These are phyloP conservation scores for Cercospora brassicicola DNA, from an alignment of 2,329 filamentous ascomycete genomes.

Conservation along the genomic window DNA sequence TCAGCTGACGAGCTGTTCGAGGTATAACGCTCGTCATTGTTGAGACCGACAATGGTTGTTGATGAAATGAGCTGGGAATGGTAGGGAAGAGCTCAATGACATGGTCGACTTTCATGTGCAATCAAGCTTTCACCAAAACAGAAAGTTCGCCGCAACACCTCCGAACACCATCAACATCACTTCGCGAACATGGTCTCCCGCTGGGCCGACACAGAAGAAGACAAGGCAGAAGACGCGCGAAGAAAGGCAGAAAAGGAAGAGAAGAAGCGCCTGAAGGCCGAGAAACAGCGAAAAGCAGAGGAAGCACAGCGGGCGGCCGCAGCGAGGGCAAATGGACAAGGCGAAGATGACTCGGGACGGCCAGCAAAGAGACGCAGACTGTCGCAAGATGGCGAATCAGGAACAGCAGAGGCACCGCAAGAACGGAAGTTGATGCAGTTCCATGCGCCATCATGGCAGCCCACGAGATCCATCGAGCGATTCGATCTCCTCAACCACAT, in stretches of 20 bases:
- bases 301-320: slow-evolving; percentile 44
- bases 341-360: slow-evolving; percentile 34
- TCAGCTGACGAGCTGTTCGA: slow-evolving; percentile 28
- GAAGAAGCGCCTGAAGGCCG: slow-evolving; percentile 79
- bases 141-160: slow-evolving; percentile 6
- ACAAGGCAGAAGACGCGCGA: slow-evolving; percentile 70
- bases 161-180: slow-evolving; percentile 5
- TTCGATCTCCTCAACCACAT: slow-evolving; percentile 95
- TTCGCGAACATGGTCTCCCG: slow-evolving; percentile 57
- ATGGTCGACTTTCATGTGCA: slow-evolving; percentile 11
- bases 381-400: slow-evolving; percentile 49
- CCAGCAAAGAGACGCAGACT: slow-evolving; percentile 64
- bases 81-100: slow-evolving; percentile 3
- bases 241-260: slow-evolving; percentile 82
- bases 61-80: background rate
- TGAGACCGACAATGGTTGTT: background rate
- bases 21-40: slow-evolving; percentile 34
- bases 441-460: slow-evolving; percentile 65
- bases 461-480: slow-evolving; percentile 75
- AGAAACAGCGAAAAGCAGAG: slow-evolving; percentile 72
- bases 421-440: slow-evolving; percentile 69
- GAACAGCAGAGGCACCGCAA: slow-evolving; percentile 37
- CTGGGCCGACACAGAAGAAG: slow-evolving; percentile 84
- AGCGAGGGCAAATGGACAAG: slow-evolving; percentile 30
- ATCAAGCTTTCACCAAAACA: slow-evolving; percentile 1